Percentiles rank a stretch among this genome's conserved stretches.
Conservation (phyloP, 257 asterid species). For the Solanum dulcamara region DNA sequence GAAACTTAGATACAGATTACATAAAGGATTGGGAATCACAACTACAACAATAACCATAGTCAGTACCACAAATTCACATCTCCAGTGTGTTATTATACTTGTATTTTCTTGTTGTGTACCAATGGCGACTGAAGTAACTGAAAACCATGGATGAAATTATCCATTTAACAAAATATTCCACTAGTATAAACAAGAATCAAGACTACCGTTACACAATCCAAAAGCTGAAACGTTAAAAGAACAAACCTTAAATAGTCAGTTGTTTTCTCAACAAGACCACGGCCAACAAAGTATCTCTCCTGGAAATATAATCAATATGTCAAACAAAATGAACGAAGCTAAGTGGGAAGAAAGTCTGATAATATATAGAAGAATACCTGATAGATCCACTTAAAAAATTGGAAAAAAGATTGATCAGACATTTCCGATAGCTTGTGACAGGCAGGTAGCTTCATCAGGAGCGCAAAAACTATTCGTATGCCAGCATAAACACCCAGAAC, state of each 20-base stretch:
- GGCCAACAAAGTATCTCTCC: slow-evolving; percentile 99
- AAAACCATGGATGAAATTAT: not conserved
- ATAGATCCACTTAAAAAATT: slow-evolving; percentile 96
- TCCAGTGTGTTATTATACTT: not conserved
- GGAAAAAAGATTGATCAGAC: slow-evolving; percentile 92
- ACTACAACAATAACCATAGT: not conserved
- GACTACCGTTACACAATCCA: not conserved
- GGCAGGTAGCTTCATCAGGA: slow-evolving; percentile 71
- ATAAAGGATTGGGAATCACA: not conserved
- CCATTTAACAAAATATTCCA: not conserved
- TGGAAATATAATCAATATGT: slow-evolving; percentile 21
- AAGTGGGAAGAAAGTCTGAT: not conserved
- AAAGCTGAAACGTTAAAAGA: not conserved
- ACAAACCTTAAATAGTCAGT: slow-evolving; percentile 79
- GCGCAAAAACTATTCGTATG: slow-evolving; percentile 53
- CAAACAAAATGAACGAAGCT: not conserved
- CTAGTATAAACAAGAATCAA: not conserved
- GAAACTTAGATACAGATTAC: not conserved
- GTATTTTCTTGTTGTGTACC: not conserved
- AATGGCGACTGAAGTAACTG: not conserved
- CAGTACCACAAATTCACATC: not conserved
- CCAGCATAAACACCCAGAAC: slow-evolving; percentile 91
- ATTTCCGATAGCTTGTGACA: slow-evolving; percentile 77
- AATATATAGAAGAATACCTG: slow-evolving; percentile 35
- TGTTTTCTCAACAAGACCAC: slow-evolving; percentile 90